Evolutionary conservation across 1,139 yeast species (phyloP), one percentile per base, ranked within the genome.

Genomic region (Sugiyamaella novakii): DNA sequence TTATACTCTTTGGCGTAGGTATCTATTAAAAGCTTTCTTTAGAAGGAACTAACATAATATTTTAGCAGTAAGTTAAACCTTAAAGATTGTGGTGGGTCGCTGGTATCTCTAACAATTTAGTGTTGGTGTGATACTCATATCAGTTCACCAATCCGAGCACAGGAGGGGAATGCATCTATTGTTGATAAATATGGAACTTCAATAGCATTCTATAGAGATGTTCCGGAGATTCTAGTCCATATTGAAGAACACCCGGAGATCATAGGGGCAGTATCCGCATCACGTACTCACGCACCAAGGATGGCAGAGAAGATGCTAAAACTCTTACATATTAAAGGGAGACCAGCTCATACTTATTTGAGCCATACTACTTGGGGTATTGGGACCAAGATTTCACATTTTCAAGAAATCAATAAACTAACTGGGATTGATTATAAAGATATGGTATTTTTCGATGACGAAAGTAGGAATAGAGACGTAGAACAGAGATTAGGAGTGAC

Each of bases 1-100:
- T 63, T 85, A 82, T 60, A 85, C 94, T 0, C 67, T 85, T 36
- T 85, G 92, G 94, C 91, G 85, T 66, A 77, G 76, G 85, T 78
- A 17, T 59, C n/a, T n/a, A n/a, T n/a, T n/a, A n/a, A n/a, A n/a
- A n/a, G n/a, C n/a, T n/a, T n/a, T n/a, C n/a, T n/a, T 15, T 29
- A 5, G 14, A n/a, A 12, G 57, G 65, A n/a, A 25, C 28, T 21
- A 10, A 15, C 15, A 6, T 25, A 3, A 29, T 24, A 19, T 37
- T 37, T 44, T 46, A 56, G 59, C 54, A 19, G 52, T 50, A 53
- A 45, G 58, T 51, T 18, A 19, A 19, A 30, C 18, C 17, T 17
- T 22, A 22, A 22, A n/a, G n/a, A n/a, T n/a, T n/a, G n/a, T n/a
- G n/a, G n/a, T n/a, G 12, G 22, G 12, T 22, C 17, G 2, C 15